These are phyloP conservation scores for Ophiostoma montium DNA, from an alignment of 2,329 filamentous ascomycete species.

Conservation along the genomic window DNA sequence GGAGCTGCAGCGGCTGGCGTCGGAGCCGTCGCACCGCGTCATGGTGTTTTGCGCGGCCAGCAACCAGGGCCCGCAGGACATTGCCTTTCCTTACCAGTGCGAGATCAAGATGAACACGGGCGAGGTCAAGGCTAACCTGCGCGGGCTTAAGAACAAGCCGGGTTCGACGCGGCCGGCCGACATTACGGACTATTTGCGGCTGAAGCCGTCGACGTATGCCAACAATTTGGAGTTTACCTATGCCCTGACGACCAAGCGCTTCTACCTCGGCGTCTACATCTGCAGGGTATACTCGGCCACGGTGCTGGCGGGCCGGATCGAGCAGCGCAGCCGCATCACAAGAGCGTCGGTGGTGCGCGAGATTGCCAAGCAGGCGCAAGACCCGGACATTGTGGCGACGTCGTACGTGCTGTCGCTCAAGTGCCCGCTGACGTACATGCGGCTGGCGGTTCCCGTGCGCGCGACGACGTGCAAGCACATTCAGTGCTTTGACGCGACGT, in stretches of 20 bases:
- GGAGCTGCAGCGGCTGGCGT: conserved; percentile 35
- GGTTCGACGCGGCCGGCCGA: conserved; percentile 90
- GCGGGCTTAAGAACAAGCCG: conserved; percentile 89
- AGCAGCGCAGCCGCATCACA: conserved; percentile 55
- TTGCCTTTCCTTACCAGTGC: conserved; percentile 82
- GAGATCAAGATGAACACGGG: conserved; percentile 83
- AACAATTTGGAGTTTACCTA: conserved; percentile 83
- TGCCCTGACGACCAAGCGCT: conserved; percentile 79
- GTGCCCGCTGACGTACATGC: conserved; percentile 77
- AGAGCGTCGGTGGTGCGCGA: conserved; percentile 61
- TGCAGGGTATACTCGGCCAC: conserved; percentile 60
- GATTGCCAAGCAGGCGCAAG: conserved; percentile 62
- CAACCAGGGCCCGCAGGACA: conserved; percentile 50
- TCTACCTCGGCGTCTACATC: conserved; percentile 57
- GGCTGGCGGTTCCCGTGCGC: conserved; percentile 67
- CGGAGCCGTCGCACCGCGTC: conserved; percentile 48
- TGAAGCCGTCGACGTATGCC: conserved; percentile 50
- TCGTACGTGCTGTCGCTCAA: conserved; percentile 83
- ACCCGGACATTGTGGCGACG: conserved; percentile 78
- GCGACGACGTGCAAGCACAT: conserved; percentile 72
- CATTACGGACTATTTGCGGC: conserved; percentile 63
- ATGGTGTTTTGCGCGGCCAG: conserved; percentile 75
- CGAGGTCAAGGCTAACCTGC: conserved; percentile 83
- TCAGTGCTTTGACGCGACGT: conserved; percentile 87
- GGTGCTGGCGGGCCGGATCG: conserved; percentile 55